phyloP scores from a whole-genome alignment of 148 eudicot genomes.

The Fagopyrum homotropicum region DNA sequence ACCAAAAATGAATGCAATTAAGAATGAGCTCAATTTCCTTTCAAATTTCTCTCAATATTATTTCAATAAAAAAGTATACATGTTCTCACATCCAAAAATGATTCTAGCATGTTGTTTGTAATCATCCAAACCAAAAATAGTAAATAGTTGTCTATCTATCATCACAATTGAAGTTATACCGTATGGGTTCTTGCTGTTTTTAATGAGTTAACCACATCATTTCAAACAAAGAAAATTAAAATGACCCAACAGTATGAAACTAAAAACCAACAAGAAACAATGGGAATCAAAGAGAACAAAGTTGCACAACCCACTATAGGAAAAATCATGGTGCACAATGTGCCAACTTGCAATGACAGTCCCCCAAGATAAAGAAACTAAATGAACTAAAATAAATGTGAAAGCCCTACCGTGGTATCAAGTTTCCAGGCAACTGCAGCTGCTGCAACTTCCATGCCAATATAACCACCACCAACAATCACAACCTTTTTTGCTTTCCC shows the following conservation, averaged over 20 bases:
- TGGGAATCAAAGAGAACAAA: not conserved
- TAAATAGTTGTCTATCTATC: not conserved
- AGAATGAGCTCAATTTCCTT: not conserved
- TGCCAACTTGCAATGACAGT: not conserved
- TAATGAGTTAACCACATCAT: not conserved
- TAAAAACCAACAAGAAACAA: not conserved
- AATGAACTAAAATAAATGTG: not conserved
- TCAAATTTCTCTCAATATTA: not conserved
- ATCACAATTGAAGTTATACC: not conserved
- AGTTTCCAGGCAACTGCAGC: conserved; percentile 93
- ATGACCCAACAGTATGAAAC: not conserved
- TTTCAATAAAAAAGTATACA: not conserved
- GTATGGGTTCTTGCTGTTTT: not conserved
- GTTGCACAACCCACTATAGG: not conserved
- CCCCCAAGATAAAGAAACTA: not conserved
- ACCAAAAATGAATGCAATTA: not conserved
- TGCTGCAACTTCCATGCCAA: conserved; percentile 99
- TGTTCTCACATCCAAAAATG: not conserved
- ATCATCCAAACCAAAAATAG: not conserved
- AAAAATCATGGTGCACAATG: not conserved
- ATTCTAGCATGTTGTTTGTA: not conserved
- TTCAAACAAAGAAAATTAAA: not conserved
- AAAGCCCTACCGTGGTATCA: conserved; percentile 78
- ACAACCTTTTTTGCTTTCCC: conserved; percentile 76
- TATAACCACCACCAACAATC: conserved; percentile 95